Conservation (phyloP, 2,329 filamentous ascomycete genomes). For the Cyphellophora europaea region DNA sequence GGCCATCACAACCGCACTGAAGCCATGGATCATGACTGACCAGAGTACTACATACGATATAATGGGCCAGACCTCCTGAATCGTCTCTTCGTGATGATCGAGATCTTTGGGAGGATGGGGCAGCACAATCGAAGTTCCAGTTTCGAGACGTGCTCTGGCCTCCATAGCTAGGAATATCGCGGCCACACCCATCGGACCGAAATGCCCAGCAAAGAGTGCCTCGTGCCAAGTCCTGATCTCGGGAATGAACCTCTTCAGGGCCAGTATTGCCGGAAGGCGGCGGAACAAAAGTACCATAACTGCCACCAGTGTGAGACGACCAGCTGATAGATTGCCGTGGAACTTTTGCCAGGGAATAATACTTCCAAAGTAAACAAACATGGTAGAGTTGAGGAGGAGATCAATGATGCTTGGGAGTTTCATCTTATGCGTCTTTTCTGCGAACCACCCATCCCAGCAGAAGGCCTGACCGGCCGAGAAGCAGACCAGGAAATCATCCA, state of each 20-base stretch:
- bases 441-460: conserved; percentile 44
- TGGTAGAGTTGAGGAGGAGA: conserved; percentile 43
- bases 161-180: conserved; percentile 49
- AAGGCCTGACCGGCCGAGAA: conserved; percentile 49
- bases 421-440: conserved; percentile 35
- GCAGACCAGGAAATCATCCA: conserved; percentile 48
- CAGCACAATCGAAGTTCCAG: conserved; percentile 34
- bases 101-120: conserved; percentile 31
- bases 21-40: conserved; percentile 45
- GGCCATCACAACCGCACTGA: conserved; percentile 43
- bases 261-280: conserved; percentile 42
- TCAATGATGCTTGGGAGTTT: conserved; percentile 43
- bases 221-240: conserved; percentile 42
- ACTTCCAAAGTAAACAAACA: conserved; percentile 49
- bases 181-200: conserved; percentile 49
- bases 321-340: conserved; percentile 23
- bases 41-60: conserved; percentile 46
- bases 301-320: conserved; percentile 36
- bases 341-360: conserved; percentile 45
- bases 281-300: conserved; percentile 42
- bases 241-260: conserved; percentile 38
- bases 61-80: conserved; percentile 44
- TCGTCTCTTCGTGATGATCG: conserved; percentile 25
- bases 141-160: conserved; percentile 44
- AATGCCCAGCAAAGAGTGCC: conserved; percentile 47